Evolutionary conservation across 1,284 basidiomycete species (phyloP).

Genomic region (Xerocomus minutiporus): DNA sequence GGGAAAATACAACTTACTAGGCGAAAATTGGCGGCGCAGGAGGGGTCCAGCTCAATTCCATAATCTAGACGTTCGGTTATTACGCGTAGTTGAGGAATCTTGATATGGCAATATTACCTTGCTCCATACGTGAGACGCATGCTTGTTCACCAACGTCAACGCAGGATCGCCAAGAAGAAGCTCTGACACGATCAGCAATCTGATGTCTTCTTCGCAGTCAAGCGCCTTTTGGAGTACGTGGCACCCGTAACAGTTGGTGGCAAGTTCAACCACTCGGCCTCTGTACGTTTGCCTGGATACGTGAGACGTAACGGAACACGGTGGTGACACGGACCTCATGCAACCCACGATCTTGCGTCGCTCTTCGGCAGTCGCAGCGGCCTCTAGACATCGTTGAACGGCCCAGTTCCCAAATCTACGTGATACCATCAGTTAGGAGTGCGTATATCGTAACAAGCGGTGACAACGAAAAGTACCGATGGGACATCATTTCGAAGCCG

Average conservation of each 20-base stretch:
- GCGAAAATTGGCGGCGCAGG: conserved; percentile 81
- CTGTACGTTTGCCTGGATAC: conserved; percentile 35
- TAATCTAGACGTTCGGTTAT: conserved; percentile 47
- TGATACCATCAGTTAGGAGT: conserved; percentile 11
- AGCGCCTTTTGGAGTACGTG: conserved; percentile 85
- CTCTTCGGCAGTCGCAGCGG: conserved; percentile 65
- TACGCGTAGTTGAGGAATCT: neutral
- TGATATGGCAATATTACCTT: conserved; percentile 45
- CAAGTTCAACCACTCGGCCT: conserved; percentile 75
- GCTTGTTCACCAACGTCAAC: conserved; percentile 78
- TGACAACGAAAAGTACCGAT: conserved; percentile 47
- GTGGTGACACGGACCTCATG: conserved; percentile 58
- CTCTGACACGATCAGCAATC: conserved; percentile 74
- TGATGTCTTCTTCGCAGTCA: conserved; percentile 79
- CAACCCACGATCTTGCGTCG: conserved; percentile 72
- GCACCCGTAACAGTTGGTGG: conserved; percentile 81
- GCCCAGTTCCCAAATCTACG: conserved; percentile 81
- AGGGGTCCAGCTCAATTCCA: conserved; percentile 78
- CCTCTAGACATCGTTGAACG: conserved; percentile 76
- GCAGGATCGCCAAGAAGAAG: conserved; percentile 75
- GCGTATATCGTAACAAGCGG: conserved; percentile 1
- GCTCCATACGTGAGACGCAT: conserved; percentile 84
- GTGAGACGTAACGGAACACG: conserved; percentile 6
- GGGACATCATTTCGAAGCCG: conserved; percentile 86
- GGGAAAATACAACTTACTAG: conserved; percentile 48